Conservation (phyloP, 345 rosid species). For the Citrus unshiu region DNA sequence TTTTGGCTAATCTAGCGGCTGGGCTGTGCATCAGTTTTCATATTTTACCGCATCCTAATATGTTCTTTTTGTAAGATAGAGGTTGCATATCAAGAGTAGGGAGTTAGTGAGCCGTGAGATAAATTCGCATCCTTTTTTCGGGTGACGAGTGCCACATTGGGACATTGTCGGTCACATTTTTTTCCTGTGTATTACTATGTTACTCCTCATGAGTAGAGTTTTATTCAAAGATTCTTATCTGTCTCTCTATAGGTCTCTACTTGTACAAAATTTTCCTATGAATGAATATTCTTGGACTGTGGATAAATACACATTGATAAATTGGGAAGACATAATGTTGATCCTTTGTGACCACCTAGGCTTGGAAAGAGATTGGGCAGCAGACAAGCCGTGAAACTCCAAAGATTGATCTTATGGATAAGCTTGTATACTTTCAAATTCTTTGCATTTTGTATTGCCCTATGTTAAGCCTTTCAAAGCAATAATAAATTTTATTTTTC, state of each 20-base stretch:
- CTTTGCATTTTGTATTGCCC: not conserved
- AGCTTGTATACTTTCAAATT: not conserved
- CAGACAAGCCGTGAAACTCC: not conserved
- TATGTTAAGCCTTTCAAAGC: not conserved
- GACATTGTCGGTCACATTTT: constrained; percentile 6
- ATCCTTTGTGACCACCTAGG: not conserved
- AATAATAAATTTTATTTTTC: not conserved
- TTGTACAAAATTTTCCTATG: not conserved
- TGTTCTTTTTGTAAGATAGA: constrained; percentile 32
- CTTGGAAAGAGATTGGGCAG: not conserved
- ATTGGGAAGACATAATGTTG: not conserved
- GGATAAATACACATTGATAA: not conserved
- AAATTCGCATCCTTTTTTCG: constrained; percentile 5
- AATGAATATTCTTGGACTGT: not conserved
- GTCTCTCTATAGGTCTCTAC: not conserved
- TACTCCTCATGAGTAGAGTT: constrained; percentile 7
- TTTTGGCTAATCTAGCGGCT: constrained; percentile 3
- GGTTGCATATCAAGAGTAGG: constrained; percentile 8
- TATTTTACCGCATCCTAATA: constrained; percentile 10
- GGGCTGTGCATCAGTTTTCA: constrained; percentile 10
- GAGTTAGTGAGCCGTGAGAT: constrained; percentile 26
- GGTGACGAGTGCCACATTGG: constrained; percentile 3
- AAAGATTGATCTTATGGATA: not conserved
- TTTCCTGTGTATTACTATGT: constrained; percentile 16
- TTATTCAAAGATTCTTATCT: not conserved